A percentile compares a stretch with the other conserved stretches of the same genome.
phyloP scores from a whole-genome alignment of 73 alveolate species.

The Paramecium caudatum region DNA sequence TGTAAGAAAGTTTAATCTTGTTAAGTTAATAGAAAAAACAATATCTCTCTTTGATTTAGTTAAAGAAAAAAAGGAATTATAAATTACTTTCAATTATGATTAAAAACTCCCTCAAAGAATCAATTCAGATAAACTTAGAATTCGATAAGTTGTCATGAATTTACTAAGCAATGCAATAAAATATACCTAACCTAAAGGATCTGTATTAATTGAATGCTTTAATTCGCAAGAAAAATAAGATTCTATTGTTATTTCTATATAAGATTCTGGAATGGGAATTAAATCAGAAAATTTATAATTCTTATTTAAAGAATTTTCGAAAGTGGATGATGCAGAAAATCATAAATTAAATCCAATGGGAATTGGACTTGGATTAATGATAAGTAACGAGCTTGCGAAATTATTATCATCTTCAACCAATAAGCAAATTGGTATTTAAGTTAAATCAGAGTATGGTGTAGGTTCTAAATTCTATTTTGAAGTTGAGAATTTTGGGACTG shows the following conservation, averaged over 20 bases:
- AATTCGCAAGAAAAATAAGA: background rate
- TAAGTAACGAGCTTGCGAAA: constrained; percentile 67
- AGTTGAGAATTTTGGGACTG: background rate
- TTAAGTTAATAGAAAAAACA: constrained; percentile 63
- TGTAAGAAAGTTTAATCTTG: constrained; percentile 49
- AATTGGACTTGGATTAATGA: constrained; percentile 60
- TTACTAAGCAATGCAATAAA: constrained; percentile 76
- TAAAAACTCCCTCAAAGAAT: constrained; percentile 20
- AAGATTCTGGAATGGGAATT: constrained; percentile 73
- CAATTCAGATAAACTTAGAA: constrained; percentile 62
- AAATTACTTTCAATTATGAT: constrained; percentile 58
- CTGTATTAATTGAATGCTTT: constrained; percentile 56
- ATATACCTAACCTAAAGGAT: constrained; percentile 68
- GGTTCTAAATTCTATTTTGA: constrained; percentile 68
- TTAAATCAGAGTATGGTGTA: constrained; percentile 33
- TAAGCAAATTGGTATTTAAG: constrained; percentile 44
- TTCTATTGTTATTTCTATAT: constrained; percentile 31
- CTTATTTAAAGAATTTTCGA: constrained; percentile 48
- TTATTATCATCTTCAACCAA: constrained; percentile 19
- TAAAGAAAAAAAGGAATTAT: constrained; percentile 47
- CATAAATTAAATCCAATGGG: constrained; percentile 56
- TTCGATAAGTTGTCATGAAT: constrained; percentile 69
- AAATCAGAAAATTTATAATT: constrained; percentile 56
- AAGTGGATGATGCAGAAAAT: constrained; percentile 37
- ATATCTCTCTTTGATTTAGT: constrained; percentile 30